Evolutionary conservation across 768 basidiomycete genomes (phyloP).

Genomic region (Omphalotus guepiniiformis): DNA sequence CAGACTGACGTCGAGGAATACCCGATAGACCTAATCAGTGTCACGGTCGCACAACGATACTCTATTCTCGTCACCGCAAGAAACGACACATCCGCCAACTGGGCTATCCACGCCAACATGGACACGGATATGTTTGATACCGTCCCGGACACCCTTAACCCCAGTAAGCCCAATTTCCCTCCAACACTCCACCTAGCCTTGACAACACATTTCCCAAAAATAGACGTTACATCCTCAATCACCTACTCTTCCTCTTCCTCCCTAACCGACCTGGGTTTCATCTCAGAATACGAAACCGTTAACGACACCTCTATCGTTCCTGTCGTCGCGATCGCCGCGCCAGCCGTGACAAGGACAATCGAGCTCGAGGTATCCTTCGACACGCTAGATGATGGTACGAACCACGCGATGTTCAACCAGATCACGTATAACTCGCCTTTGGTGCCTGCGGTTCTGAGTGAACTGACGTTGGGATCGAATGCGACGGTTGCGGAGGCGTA

Average conservation of each 20-base stretch:
- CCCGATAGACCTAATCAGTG: constrained; percentile 62
- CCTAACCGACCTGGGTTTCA: constrained; percentile 46
- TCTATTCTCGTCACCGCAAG: constrained; percentile 89
- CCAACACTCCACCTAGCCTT: background rate
- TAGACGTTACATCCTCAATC: constrained; percentile 82
- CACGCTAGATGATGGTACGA: constrained; percentile 83
- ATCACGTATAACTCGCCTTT: constrained; percentile 65
- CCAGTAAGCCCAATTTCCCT: constrained; percentile 47
- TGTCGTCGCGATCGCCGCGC: constrained; percentile 44
- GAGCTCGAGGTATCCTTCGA: constrained; percentile 74
- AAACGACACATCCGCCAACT: constrained; percentile 82
- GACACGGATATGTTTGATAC: constrained; percentile 87
- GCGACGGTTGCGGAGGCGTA: constrained; percentile 68
- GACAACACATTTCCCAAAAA: background rate
- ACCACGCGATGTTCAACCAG: constrained; percentile 73
- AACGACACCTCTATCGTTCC: constrained; percentile 72
- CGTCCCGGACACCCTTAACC: constrained; percentile 64
- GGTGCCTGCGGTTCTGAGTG: constrained; percentile 75
- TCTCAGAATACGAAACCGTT: constrained; percentile 56
- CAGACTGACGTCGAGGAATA: constrained; percentile 77
- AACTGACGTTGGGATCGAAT: constrained; percentile 70
- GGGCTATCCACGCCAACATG: constrained; percentile 89
- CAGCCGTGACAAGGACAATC: constrained; percentile 50
- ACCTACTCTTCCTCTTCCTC: constrained; percentile 59
- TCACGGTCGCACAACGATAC: constrained; percentile 90